Evolutionary conservation across 2,329 filamentous ascomycete genomes (phyloP).

Genomic region (Trichoderma brevicompactum): DNA sequence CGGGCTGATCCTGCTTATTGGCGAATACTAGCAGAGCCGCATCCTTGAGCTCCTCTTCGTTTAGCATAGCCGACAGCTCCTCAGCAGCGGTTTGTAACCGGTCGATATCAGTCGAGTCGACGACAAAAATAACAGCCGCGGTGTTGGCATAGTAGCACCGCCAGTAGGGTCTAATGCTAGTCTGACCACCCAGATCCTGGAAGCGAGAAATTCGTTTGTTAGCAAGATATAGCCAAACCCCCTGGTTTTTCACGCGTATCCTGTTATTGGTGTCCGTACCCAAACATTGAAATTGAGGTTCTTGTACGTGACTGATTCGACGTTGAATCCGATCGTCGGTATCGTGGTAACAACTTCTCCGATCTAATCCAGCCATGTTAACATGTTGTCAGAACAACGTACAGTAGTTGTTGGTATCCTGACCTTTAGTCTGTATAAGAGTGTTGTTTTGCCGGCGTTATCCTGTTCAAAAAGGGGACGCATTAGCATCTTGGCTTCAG

Average conservation of each 20-base stretch:
- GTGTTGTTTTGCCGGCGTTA: conserved; percentile 96
- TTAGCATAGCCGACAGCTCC: conserved; percentile 91
- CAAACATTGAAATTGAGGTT: conserved; percentile 99
- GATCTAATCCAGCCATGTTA: conserved; percentile 63
- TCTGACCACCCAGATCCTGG: conserved; percentile 92
- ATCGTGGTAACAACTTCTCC: conserved; percentile 99
- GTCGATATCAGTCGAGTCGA: conserved; percentile 97
- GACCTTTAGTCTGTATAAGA: conserved; percentile 95
- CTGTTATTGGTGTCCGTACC: conserved; percentile 58
- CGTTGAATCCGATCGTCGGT: conserved; percentile 98
- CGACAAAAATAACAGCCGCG: conserved; percentile 96
- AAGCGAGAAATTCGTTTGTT: conserved; percentile 17
- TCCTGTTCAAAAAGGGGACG: conserved; percentile 65
- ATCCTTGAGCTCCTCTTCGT: conserved; percentile 94
- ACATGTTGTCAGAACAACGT: not conserved
- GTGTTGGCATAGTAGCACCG: conserved; percentile 99
- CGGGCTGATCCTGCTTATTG: conserved; percentile 98
- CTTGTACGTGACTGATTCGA: conserved; percentile 97
- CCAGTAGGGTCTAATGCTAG: conserved; percentile 98
- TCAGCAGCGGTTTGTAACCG: conserved; percentile 90
- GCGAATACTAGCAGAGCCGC: conserved; percentile 93
- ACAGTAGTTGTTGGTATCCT: conserved; percentile 22
- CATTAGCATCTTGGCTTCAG: conserved; percentile 29
- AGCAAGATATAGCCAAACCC: not conserved
- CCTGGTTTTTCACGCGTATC: not conserved